These are phyloP conservation scores for Xylaria sp. DNA, from an alignment of 2,329 filamentous ascomycete species.

Conservation along the genomic window DNA sequence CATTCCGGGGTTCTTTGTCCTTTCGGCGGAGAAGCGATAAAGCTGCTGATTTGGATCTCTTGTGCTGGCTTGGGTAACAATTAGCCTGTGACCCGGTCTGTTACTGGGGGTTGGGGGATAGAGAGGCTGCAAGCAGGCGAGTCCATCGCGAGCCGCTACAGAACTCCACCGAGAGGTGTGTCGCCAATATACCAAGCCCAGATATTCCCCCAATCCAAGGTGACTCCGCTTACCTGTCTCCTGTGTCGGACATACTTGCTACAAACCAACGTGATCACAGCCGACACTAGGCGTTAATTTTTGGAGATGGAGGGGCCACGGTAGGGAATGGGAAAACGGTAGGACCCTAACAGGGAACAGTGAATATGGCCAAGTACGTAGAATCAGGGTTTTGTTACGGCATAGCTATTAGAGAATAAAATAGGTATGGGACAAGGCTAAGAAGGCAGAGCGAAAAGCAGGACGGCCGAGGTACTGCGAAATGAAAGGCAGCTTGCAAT, in stretches of 20 bases:
- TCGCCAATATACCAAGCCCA: slow-evolving; percentile 12
- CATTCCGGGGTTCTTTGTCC: slow-evolving; percentile 54
- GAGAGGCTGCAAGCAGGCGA: background rate
- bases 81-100: slow-evolving; percentile 30
- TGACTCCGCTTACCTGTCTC: slow-evolving; percentile 50
- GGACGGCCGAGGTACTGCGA: background rate
- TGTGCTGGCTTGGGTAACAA: slow-evolving; percentile 55
- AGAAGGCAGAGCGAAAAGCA: slow-evolving; percentile 6
- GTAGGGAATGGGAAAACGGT: background rate
- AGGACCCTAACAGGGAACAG: background rate
- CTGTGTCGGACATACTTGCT: slow-evolving; percentile 52
- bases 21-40: slow-evolving; percentile 66
- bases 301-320: background rate
- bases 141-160: background rate
- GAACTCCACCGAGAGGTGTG: background rate
- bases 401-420: slow-evolving; percentile 23
- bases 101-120: background rate
- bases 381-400: slow-evolving; percentile 5
- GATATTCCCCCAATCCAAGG: background rate
- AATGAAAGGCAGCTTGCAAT: background rate
- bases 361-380: slow-evolving; percentile 5
- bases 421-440: background rate
- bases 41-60: slow-evolving; percentile 66
- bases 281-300: background rate
- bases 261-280: slow-evolving; percentile 20